These are phyloP conservation scores for Hymenoscyphus fructigenus DNA, from an alignment of 2,329 filamentous ascomycete genomes.

Conservation along the genomic window DNA sequence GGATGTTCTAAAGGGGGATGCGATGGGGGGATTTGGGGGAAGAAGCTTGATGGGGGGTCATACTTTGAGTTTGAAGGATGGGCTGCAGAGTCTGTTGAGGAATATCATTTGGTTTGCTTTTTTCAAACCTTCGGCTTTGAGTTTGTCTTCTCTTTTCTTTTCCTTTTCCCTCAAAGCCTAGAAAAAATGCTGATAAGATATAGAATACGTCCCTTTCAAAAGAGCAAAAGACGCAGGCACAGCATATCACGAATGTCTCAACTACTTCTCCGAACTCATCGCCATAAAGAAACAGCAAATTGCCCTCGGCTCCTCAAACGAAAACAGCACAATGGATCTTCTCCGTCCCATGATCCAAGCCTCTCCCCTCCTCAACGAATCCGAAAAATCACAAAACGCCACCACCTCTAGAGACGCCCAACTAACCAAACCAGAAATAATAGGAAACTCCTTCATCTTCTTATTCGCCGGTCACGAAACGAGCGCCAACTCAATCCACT, in stretches of 20 bases:
- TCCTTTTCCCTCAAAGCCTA: too few relatives aligned
- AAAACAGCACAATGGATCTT: slow-evolving; percentile 30
- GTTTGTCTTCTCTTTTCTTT: slow-evolving; percentile 32
- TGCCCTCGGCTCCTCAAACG: slow-evolving; percentile 23
- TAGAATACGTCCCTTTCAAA: slow-evolving; percentile 40
- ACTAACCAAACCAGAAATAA: slow-evolving; percentile 32
- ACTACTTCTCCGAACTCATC: slow-evolving; percentile 53
- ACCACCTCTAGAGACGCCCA: slow-evolving; percentile 19
- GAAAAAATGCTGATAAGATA: slow-evolving; percentile 3
- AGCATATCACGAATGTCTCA: slow-evolving; percentile 47
- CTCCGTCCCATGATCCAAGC: slow-evolving; percentile 29
- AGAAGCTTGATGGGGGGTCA: slow-evolving; percentile 35
- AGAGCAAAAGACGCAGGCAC: slow-evolving; percentile 41
- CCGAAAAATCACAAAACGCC: neutral
- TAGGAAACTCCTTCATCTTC: slow-evolving; percentile 36
- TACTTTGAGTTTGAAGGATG: slow-evolving; percentile 49
- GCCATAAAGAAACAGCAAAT: slow-evolving; percentile 33
- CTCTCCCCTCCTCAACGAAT: slow-evolving; percentile 12
- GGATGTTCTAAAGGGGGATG: slow-evolving; percentile 18
- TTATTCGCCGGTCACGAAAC: slow-evolving; percentile 39
- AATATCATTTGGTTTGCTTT: slow-evolving; percentile 49
- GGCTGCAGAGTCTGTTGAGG: slow-evolving; percentile 47
- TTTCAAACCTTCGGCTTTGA: slow-evolving; percentile 44
- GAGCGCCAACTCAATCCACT: slow-evolving; percentile 35
- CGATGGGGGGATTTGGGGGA: slow-evolving; percentile 24